Evolutionary conservation across 1,284 basidiomycete species (phyloP).

Genomic region (Leccinum subfulvum): DNA sequence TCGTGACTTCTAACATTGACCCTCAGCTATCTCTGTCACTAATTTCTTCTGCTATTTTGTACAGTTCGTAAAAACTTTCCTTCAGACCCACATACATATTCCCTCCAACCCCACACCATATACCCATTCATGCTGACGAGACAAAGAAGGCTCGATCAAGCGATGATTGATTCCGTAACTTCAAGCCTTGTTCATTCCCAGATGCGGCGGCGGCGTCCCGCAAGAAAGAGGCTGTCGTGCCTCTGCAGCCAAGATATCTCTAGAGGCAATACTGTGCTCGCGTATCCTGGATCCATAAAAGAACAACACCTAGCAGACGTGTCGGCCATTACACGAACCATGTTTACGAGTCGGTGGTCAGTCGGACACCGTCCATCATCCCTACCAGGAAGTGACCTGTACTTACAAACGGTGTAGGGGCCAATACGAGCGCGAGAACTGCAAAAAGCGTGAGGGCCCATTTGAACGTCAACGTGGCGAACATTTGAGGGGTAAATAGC

Average conservation of each 20-base stretch:
- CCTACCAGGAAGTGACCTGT: too few relatives aligned
- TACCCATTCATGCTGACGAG: background rate
- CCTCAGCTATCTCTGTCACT: background rate
- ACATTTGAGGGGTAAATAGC: too few relatives aligned
- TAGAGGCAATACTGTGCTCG: constrained; percentile 56
- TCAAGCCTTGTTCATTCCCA: constrained; percentile 9
- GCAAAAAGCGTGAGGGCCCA: too few relatives aligned
- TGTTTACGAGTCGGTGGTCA: background rate
- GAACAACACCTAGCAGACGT: constrained; percentile 16
- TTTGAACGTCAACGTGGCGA: too few relatives aligned
- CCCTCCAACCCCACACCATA: background rate
- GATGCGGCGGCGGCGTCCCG: background rate
- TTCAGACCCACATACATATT: background rate
- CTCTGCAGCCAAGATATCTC: constrained; percentile 37
- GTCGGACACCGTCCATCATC: too few relatives aligned
- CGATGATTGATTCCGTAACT: background rate
- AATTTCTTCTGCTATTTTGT: background rate
- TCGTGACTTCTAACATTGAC: too few relatives aligned
- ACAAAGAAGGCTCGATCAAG: background rate
- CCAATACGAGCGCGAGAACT: too few relatives aligned
- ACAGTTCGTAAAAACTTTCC: background rate
- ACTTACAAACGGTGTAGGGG: too few relatives aligned
- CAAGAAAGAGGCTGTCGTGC: background rate
- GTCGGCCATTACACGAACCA: background rate
- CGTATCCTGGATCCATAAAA: constrained; percentile 43